Evolutionary conservation across 805 yeast species (phyloP).

Genomic region (Monosporozyma solicola): DNA sequence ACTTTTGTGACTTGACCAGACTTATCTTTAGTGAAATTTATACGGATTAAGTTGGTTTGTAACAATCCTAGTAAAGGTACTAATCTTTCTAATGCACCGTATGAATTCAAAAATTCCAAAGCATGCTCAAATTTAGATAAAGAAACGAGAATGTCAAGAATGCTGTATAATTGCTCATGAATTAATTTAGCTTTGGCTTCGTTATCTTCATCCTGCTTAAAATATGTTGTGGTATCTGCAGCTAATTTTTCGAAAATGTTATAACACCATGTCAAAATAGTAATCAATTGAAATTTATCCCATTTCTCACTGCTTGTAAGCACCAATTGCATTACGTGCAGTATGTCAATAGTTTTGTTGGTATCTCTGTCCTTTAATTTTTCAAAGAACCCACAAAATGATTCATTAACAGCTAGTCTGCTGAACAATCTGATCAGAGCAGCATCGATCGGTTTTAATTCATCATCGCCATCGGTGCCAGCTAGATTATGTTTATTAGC

Average conservation of each 20-base stretch:
- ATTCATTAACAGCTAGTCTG: slow-evolving; percentile 29
- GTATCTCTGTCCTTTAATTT: slow-evolving; percentile 8
- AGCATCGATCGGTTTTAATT: slow-evolving; percentile 7
- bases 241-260: slow-evolving; percentile 23
- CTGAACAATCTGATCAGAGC: slow-evolving; percentile 24
- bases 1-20: slow-evolving; percentile 15
- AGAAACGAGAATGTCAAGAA: slow-evolving; percentile 29
- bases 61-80: slow-evolving; percentile 26
- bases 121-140: slow-evolving; percentile 30
- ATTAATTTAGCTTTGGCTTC: slow-evolving; percentile 12
- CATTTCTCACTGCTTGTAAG: slow-evolving; percentile 32
- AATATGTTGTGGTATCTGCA: slow-evolving; percentile 18
- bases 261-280: slow-evolving; percentile 33
- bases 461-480: neutral
- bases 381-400: slow-evolving; percentile 27
- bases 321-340: slow-evolving; percentile 25
- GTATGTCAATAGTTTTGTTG: slow-evolving; percentile 8
- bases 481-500: neutral
- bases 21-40: slow-evolving; percentile 22
- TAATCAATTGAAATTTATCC: slow-evolving; percentile 32
- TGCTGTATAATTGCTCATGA: slow-evolving; percentile 24
- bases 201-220: slow-evolving; percentile 12
- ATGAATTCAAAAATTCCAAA: slow-evolving; percentile 30
- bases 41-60: slow-evolving; percentile 29
- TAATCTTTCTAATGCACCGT: slow-evolving; percentile 31